Percentiles rank a stretch among this genome's conserved stretches.
These are phyloP conservation scores for Aspergillus sp. DNA, from an alignment of 2,329 filamentous ascomycete genomes.

Conservation along the genomic window DNA sequence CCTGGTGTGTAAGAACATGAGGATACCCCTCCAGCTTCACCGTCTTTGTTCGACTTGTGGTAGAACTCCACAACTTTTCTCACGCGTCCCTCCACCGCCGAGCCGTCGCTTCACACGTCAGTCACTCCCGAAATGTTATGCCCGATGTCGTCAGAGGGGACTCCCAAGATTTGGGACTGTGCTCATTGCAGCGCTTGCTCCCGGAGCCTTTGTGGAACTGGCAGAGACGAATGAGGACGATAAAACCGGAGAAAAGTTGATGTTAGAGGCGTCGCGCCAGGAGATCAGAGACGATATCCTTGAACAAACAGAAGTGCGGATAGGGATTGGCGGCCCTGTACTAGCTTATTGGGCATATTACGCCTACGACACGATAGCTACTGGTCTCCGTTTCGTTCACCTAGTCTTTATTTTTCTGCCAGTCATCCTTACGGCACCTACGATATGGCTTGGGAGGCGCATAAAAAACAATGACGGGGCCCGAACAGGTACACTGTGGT, in stretches of 20 bases:
- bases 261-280: conserved; percentile 77
- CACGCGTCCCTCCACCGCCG: conserved; percentile 28
- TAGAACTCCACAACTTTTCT: conserved; percentile 34
- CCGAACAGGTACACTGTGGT: conserved; percentile 81
- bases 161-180: conserved; percentile 29
- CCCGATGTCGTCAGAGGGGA: conserved; percentile 21
- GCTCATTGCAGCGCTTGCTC: conserved; percentile 51
- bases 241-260: conserved; percentile 77
- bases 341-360: conserved; percentile 66
- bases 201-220: conserved; percentile 60
- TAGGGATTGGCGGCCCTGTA: conserved; percentile 58
- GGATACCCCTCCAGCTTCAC: conserved; percentile 48
- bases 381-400: conserved; percentile 83
- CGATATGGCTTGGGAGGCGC: conserved; percentile 73
- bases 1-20: conserved; percentile 45
- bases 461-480: conserved; percentile 68
- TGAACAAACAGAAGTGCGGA: conserved; percentile 60
- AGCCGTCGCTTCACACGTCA: conserved; percentile 28
- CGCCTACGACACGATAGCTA: conserved; percentile 74
- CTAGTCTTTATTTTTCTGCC: conserved; percentile 87
- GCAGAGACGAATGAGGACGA: conserved; percentile 52
- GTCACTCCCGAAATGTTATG: conserved; percentile 24
- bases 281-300: conserved; percentile 73
- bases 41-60: conserved; percentile 51
- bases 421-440: conserved; percentile 76